Percentiles rank a stretch among this genome's conserved stretches.
Evolutionary conservation across 2,329 filamentous ascomycete species (phyloP).

Genomic region (Amphichorda felina): DNA sequence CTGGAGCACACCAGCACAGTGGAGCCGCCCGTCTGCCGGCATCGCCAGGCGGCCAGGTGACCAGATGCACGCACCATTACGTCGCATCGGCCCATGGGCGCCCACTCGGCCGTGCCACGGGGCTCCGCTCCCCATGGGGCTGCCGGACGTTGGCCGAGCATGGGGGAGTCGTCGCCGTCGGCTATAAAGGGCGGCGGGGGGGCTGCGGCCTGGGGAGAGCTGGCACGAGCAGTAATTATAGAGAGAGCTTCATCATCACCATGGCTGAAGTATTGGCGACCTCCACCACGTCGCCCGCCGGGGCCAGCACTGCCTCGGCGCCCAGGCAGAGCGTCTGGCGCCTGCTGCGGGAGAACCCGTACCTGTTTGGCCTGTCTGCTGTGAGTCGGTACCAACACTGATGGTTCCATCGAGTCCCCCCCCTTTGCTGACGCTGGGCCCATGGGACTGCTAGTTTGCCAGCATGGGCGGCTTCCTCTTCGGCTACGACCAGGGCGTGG

Average conservation of each 20-base stretch:
- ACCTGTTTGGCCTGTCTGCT: conserved; percentile 28
- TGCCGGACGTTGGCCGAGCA: too few relatives aligned
- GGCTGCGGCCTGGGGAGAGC: too few relatives aligned
- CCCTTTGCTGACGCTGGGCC: neutral
- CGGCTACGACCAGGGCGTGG: conserved; percentile 25
- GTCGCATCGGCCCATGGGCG: too few relatives aligned
- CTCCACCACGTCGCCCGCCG: neutral
- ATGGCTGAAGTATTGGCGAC: conserved; percentile 2
- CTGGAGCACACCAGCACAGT: neutral
- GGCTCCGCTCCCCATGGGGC: too few relatives aligned
- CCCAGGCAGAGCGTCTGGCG: conserved; percentile 11
- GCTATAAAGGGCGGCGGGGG: too few relatives aligned
- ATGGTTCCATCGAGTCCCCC: neutral
- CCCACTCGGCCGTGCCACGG: too few relatives aligned
- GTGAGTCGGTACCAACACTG: conserved; percentile 13
- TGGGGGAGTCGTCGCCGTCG: too few relatives aligned
- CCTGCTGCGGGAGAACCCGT: conserved; percentile 25
- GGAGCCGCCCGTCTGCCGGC: too few relatives aligned
- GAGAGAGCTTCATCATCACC: too few relatives aligned
- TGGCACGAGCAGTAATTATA: too few relatives aligned
- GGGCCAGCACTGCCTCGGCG: neutral
- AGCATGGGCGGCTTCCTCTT: conserved; percentile 28
- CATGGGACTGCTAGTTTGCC: conserved; percentile 10
- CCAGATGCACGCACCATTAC: too few relatives aligned
- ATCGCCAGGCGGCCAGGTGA: too few relatives aligned